phyloP scores from a whole-genome alignment of 139 green algal genomes.

The Auxenochlorella pyrenoidosa region DNA sequence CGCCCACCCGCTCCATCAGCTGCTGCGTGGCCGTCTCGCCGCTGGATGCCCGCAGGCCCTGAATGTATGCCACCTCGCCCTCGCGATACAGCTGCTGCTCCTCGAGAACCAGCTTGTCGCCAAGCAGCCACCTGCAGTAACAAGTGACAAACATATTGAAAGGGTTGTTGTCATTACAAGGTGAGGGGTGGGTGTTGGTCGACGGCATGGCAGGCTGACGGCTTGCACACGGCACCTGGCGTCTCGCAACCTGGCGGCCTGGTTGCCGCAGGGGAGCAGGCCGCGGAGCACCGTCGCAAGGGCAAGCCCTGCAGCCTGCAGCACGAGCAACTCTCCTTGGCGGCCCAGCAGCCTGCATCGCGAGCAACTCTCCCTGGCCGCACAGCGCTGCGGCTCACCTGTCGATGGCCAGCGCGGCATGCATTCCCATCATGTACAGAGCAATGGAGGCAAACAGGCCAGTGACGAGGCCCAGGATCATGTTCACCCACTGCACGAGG shows the following conservation, averaged over 20 bases:
- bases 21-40: background rate
- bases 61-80: background rate
- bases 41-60: background rate
- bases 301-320: too few species aligned
- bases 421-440: conserved; percentile 66
- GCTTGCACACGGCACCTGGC: too few species aligned
- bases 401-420: conserved; percentile 57
- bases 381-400: conserved; percentile 9
- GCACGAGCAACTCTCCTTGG: too few species aligned
- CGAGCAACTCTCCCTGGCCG: too few species aligned
- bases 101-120: conserved; percentile 23
- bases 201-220: too few species aligned
- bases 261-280: too few species aligned
- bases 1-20: conserved; percentile 1
- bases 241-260: too few species aligned
- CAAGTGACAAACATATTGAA: background rate
- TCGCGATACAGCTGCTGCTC: conserved; percentile 28
- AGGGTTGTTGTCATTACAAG: too few species aligned
- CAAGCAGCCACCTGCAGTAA: conserved; percentile 25
- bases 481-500: conserved; percentile 54
- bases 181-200: too few species aligned
- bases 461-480: conserved; percentile 46
- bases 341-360: too few species aligned
- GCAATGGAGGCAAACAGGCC: conserved; percentile 56
- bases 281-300: too few species aligned